Conservation (phyloP, 352 stramenopile species). For the Phytophthora citricola region DNA sequence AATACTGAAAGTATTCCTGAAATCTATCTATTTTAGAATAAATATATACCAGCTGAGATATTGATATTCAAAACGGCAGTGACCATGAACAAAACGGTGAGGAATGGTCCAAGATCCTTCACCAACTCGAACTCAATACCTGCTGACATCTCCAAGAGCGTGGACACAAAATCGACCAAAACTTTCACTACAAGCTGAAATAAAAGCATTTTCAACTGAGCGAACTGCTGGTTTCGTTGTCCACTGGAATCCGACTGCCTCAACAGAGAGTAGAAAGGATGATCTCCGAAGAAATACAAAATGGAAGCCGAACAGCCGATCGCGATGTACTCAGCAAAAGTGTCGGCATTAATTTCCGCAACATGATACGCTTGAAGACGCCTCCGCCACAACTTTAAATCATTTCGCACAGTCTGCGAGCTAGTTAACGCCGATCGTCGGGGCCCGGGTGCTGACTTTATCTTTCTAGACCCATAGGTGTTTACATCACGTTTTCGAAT, state of each 20-base stretch:
- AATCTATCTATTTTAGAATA: too few species aligned
- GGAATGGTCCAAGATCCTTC: slow-evolving; percentile 21
- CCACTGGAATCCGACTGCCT: background rate
- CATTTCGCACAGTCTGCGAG: background rate
- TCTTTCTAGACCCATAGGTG: too few species aligned
- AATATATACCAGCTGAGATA: too few species aligned
- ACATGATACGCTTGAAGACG: slow-evolving; percentile 41
- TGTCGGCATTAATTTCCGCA: slow-evolving; percentile 49
- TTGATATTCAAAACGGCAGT: too few species aligned
- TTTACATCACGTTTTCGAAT: slow-evolving; percentile 10
- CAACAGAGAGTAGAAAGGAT: slow-evolving; percentile 33
- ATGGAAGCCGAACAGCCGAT: slow-evolving; percentile 41
- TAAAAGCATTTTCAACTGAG: slow-evolving; percentile 7
- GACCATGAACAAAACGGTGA: slow-evolving; percentile 16
- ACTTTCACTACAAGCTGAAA: slow-evolving; percentile 23
- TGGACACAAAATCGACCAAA: slow-evolving; percentile 29
- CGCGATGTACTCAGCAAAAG: slow-evolving; percentile 61
- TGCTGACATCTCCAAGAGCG: slow-evolving; percentile 17
- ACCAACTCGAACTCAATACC: slow-evolving; percentile 9
- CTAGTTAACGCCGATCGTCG: too few species aligned
- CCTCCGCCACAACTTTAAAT: slow-evolving; percentile 37
- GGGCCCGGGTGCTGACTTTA: too few species aligned
- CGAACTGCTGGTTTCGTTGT: background rate
- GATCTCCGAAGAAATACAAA: slow-evolving; percentile 37
- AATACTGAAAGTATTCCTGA: too few species aligned